Evolutionary conservation across 2,329 filamentous ascomycete species (phyloP).

Genomic region (Colletotrichum neosansevieriae): DNA sequence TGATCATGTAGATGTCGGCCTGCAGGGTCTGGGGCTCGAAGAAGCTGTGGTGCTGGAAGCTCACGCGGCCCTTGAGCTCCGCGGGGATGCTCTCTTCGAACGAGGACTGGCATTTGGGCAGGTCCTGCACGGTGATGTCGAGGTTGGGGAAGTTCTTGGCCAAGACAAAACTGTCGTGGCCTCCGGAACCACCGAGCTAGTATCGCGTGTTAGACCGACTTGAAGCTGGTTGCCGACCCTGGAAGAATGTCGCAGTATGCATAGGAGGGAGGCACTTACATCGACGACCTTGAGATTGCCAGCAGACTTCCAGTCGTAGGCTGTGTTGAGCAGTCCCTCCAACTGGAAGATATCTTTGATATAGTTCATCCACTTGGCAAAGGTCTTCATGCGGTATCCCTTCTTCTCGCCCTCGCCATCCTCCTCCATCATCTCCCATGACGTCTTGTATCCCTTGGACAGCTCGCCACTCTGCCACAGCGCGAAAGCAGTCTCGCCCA

Average conservation of each 20-base stretch:
- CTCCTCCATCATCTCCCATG: conserved; percentile 56
- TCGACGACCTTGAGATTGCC: conserved; percentile 55
- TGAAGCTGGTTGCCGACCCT: background rate
- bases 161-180: conserved; percentile 55
- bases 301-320: conserved; percentile 52
- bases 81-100: conserved; percentile 52
- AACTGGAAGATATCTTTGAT: conserved; percentile 55
- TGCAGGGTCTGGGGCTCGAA: conserved; percentile 53
- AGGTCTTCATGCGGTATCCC: conserved; percentile 54
- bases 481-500: conserved; percentile 52
- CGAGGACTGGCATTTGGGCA: conserved; percentile 51
- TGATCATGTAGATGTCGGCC: conserved; percentile 65
- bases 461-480: conserved; percentile 50
- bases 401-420: conserved; percentile 53
- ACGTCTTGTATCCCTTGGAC: conserved; percentile 48
- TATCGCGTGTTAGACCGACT: conserved; percentile 18
- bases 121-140: conserved; percentile 59
- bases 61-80: conserved; percentile 49
- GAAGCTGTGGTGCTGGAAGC: conserved; percentile 54
- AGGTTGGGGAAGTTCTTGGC: conserved; percentile 56
- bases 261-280: conserved; percentile 50
- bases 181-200: conserved; percentile 57
- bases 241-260: background rate
- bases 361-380: conserved; percentile 55
- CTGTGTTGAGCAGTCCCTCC: conserved; percentile 49